Evolutionary conservation across 1,284 basidiomycete species (phyloP).

Genomic region (Papiliotrema laurentii): DNA sequence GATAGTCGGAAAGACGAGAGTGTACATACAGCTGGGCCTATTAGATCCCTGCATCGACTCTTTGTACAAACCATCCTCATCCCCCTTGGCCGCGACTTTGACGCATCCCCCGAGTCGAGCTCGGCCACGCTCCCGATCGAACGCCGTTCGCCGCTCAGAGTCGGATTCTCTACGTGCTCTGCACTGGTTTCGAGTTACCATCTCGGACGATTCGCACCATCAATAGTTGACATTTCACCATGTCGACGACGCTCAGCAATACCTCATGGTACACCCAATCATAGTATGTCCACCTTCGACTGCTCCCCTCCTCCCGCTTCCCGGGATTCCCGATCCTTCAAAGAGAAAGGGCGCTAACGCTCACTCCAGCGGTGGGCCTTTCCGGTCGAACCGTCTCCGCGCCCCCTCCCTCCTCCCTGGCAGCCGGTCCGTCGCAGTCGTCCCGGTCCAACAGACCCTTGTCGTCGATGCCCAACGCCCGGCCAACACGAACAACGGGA

Average conservation of each 20-base stretch:
- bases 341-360: not conserved
- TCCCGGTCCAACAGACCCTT: conserved; percentile 37
- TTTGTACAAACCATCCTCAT: too few species aligned
- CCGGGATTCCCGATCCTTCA: too few species aligned
- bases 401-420: conserved; percentile 33
- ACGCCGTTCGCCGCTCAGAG: too few species aligned
- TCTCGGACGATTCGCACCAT: not conserved
- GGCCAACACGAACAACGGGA: not conserved
- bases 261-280: conserved; percentile 5
- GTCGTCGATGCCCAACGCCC: conserved; percentile 33
- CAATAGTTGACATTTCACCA: too few species aligned
- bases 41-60: too few species aligned
- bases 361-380: conserved; percentile 17
- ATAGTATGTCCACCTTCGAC: not conserved
- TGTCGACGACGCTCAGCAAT: not conserved
- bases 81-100: too few species aligned
- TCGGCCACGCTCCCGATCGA: too few species aligned
- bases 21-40: too few species aligned
- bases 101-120: too few species aligned
- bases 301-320: too few species aligned
- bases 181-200: not conserved
- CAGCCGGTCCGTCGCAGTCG: conserved; percentile 6
- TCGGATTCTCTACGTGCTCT: not conserved
- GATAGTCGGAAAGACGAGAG: too few species aligned
- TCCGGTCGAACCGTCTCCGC: conserved; percentile 28